These are phyloP conservation scores for Tetrapisispora pingtungensis DNA, from an alignment of 805 yeast genomes.

Conservation along the genomic window DNA sequence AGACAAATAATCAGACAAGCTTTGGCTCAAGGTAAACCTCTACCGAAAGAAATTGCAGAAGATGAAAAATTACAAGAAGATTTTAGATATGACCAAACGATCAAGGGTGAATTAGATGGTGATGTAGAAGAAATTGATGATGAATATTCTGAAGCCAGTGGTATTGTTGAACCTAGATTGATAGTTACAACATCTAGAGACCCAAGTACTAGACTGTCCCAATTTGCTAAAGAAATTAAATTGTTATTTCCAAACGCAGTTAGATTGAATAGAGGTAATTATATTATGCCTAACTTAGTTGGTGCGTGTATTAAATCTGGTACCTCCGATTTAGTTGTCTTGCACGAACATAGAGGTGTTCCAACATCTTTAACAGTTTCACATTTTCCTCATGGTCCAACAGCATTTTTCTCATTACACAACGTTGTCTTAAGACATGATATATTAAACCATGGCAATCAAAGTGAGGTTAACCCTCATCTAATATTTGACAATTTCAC, in stretches of 20 bases:
- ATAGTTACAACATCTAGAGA: constrained; percentile 90
- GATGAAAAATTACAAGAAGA: constrained; percentile 74
- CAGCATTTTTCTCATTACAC: constrained; percentile 87
- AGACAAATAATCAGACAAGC: constrained; percentile 81
- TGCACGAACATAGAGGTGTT: constrained; percentile 97
- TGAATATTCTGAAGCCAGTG: constrained; percentile 81
- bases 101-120: constrained; percentile 32
- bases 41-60: constrained; percentile 84
- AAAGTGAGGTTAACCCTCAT: constrained; percentile 89
- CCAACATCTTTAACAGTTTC: constrained; percentile 89
- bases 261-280: constrained; percentile 87
- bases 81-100: constrained; percentile 77
- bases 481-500: constrained; percentile 84
- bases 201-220: constrained; percentile 75
- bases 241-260: constrained; percentile 83
- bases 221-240: constrained; percentile 87
- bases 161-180: constrained; percentile 81
- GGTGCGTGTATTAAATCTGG: constrained; percentile 73
- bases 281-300: constrained; percentile 74
- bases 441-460: constrained; percentile 72
- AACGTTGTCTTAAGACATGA: constrained; percentile 94
- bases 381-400: constrained; percentile 97
- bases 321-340: constrained; percentile 70
- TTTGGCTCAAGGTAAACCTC: constrained; percentile 80
- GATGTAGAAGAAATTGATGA: constrained; percentile 57